phyloP scores from a whole-genome alignment of 768 basidiomycete species.

The Cystofilobasidium ferigula region DNA sequence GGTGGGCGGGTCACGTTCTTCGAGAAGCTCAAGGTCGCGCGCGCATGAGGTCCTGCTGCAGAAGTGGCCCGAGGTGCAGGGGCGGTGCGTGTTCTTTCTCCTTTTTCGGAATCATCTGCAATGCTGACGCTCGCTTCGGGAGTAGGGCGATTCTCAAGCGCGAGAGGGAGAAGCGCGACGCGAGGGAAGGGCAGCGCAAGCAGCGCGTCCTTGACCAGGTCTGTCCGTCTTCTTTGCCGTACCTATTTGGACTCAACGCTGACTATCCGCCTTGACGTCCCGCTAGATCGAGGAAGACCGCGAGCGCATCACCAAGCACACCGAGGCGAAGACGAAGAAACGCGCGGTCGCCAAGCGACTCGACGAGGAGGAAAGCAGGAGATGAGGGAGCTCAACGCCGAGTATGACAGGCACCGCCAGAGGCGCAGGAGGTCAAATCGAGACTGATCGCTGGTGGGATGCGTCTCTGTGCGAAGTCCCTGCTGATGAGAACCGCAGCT shows the following conservation, averaged over 20 bases:
- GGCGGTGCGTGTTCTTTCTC: constrained; percentile 9
- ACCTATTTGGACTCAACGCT: not conserved
- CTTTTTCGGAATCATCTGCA: too few relatives aligned
- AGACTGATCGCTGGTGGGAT: too few relatives aligned
- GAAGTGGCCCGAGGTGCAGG: constrained; percentile 5
- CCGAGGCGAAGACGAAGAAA: not conserved
- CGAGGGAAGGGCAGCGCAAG: too few relatives aligned
- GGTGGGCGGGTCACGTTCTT: not conserved
- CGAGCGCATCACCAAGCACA: not conserved
- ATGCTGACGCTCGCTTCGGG: too few relatives aligned
- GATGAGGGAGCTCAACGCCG: too few relatives aligned
- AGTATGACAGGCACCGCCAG: too few relatives aligned
- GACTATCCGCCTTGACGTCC: not conserved
- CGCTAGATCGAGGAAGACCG: constrained; percentile 21
- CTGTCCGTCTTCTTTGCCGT: not conserved
- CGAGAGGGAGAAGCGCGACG: not conserved
- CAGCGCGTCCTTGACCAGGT: too few relatives aligned
- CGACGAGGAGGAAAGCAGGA: too few relatives aligned
- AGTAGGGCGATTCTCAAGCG: constrained; percentile 1
- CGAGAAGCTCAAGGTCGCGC: constrained; percentile 13
- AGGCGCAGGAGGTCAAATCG: too few relatives aligned
- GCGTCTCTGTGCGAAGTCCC: too few relatives aligned
- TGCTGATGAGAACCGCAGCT: too few relatives aligned
- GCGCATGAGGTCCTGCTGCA: not conserved
- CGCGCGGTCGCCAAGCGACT: not conserved